Percentiles rank a stretch among this genome's conserved stretches.
These are phyloP conservation scores for Triangularia setosa DNA, from an alignment of 2,329 filamentous ascomycete genomes.

Conservation along the genomic window DNA sequence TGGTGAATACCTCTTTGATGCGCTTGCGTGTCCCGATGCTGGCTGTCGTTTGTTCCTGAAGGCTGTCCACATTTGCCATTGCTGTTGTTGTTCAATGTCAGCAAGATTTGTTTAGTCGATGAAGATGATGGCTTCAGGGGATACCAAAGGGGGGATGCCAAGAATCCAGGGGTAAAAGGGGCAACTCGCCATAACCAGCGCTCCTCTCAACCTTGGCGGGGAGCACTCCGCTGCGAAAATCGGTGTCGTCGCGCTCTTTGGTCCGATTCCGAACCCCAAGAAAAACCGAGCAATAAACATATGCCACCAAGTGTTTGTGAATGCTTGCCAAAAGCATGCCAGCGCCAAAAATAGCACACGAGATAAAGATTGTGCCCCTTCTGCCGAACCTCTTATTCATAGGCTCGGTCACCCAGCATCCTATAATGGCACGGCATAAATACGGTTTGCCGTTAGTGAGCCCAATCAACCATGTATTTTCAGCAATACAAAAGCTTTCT, in stretches of 20 bases:
- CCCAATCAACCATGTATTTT: conserved; percentile 56
- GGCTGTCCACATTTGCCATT: conserved; percentile 45
- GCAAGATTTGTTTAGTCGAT: neutral
- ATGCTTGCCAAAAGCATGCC: conserved; percentile 49
- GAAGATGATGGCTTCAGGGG: neutral
- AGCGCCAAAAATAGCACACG: conserved; percentile 57
- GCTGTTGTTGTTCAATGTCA: conserved; percentile 12
- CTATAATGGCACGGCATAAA: conserved; percentile 63
- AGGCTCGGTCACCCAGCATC: conserved; percentile 71
- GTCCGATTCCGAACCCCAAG: conserved; percentile 67
- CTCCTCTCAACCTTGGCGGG: conserved; percentile 60
- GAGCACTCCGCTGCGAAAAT: conserved; percentile 67
- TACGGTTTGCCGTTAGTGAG: conserved; percentile 60
- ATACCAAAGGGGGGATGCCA: conserved; percentile 30
- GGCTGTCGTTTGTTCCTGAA: conserved; percentile 44
- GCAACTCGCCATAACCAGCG: conserved; percentile 57
- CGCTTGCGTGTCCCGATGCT: conserved; percentile 43
- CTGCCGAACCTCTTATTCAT: conserved; percentile 68
- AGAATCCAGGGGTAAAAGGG: neutral
- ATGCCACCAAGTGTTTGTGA: conserved; percentile 54
- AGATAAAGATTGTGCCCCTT: conserved; percentile 65
- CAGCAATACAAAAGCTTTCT: conserved; percentile 55
- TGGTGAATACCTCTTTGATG: conserved; percentile 54
- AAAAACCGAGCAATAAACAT: conserved; percentile 68
- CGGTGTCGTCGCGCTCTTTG: conserved; percentile 65